Evolutionary conservation across 257 asterid genomes (phyloP).

Genomic region (Dorcoceras hygrometricum): DNA sequence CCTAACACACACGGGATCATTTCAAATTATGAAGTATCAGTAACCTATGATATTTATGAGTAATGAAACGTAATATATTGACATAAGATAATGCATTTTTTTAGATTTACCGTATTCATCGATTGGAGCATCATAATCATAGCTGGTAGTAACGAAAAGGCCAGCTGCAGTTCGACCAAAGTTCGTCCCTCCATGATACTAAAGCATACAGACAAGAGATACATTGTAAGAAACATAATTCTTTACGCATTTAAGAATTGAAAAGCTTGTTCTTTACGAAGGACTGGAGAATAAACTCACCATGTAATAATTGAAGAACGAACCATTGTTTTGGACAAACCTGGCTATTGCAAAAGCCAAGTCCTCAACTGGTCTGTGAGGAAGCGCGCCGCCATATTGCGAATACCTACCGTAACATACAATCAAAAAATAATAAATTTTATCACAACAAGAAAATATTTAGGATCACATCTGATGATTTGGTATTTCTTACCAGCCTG

Average conservation of each 20-base stretch:
- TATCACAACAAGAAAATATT: not conserved
- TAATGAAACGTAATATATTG: no score
- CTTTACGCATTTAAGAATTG: not conserved
- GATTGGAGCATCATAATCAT: slow-evolving; percentile 86
- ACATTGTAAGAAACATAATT: not conserved
- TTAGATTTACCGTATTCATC: slow-evolving; percentile 77
- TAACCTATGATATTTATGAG: not conserved
- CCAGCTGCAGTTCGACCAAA: slow-evolving; percentile 80
- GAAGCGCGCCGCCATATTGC: slow-evolving; percentile 69
- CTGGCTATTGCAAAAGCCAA: slow-evolving; percentile 87
- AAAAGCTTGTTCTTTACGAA: not conserved
- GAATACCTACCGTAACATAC: slow-evolving; percentile 48
- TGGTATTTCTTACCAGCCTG: slow-evolving; percentile 64
- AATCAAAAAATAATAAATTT: not conserved
- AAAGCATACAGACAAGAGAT: slow-evolving; percentile 23
- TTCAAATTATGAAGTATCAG: not conserved
- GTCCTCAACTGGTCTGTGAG: slow-evolving; percentile 83
- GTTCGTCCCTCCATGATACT: slow-evolving; percentile 96
- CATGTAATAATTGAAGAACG: slow-evolving; percentile 93
- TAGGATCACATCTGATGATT: not conserved
- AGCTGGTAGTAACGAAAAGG: slow-evolving; percentile 81
- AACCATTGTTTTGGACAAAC: slow-evolving; percentile 83
- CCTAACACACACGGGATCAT: slow-evolving; percentile 36
- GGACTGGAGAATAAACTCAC: slow-evolving; percentile 32
- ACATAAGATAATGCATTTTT: not conserved